Base-by-base conservation (phyloP, 2,329 filamentous ascomycete genomes). In the Trichophyton equinum region DNA sequence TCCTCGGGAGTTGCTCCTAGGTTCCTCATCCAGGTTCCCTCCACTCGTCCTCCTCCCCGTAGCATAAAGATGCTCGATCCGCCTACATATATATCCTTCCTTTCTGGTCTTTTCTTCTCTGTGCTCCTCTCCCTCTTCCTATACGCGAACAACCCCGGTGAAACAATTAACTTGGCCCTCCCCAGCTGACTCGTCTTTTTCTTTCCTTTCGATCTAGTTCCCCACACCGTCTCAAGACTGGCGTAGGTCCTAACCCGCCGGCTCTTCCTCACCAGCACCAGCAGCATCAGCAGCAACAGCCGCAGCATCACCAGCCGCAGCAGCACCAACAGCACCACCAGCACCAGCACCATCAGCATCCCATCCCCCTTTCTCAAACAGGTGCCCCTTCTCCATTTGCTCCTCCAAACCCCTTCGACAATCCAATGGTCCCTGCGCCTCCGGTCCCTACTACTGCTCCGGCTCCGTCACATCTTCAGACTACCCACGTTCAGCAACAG, bases 221-320 rank as follows among this genome's bases (percentile, higher is more conserved):
- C 56, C 69, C 74, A 60, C 76, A 76, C 62, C 71, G 74, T 53
- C 70, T 75, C 67, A 76, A 76, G 64, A 74, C 73, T 47, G 71
- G 72, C 61, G 66, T 70, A 22, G 58, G 62, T n/a, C 64, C 74
- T 30, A 68, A 70, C 60, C 72, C 66, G 64, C 66, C 70, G 36
- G 69, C 72, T 59, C 66, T 71, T 59, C 73, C 74, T 63, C 51
- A 38, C 51, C 51, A 55, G 25, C 51, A 33, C 13, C 51, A 55
- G 20, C 51, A 55, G 27, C 51, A 55, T 6, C 51, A 55, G 51
- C 30, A 22, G 22, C 46, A 55, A 20, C 51, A 55, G 27, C 51
- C 15, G 27, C 51, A 55, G 7, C 51, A 55, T 15, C 51, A 33
- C 25, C 51, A 36, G 51, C 51, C 30, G 4, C 51, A 55, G 13